These are phyloP conservation scores for Brassica cretica DNA, from an alignment of 345 rosid genomes.

Conservation along the genomic window DNA sequence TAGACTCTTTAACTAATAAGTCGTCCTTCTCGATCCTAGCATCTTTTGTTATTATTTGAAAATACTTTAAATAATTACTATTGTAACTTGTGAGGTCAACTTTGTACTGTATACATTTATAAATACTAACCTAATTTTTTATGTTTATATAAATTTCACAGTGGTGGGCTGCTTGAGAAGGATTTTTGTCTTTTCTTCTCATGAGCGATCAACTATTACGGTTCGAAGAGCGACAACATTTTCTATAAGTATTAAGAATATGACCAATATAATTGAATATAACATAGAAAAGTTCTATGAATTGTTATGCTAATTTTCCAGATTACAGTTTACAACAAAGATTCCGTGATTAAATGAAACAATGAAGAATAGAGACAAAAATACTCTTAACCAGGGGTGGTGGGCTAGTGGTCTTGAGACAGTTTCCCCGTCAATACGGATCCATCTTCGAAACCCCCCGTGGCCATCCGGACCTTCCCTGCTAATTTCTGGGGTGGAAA, in stretches of 20 bases:
- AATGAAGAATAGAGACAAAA: not conserved
- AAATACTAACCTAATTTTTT: not conserved
- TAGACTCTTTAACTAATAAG: not conserved
- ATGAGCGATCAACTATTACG: constrained; percentile 17
- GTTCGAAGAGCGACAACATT: constrained; percentile 21
- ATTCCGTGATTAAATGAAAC: constrained; percentile 5
- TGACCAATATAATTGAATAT: not conserved
- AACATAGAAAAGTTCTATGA: constrained; percentile 17
- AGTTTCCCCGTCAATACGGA: too few species aligned
- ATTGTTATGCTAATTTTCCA: not conserved
- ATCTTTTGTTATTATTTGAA: not conserved
- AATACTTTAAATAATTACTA: not conserved
- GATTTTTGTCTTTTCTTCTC: constrained; percentile 24
- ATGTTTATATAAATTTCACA: constrained; percentile 2
- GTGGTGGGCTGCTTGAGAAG: constrained; percentile 25
- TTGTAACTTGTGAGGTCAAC: constrained; percentile 32
- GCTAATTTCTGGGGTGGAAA: too few species aligned
- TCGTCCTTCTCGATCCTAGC: not conserved
- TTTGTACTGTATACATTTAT: constrained; percentile 19
- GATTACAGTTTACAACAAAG: not conserved
- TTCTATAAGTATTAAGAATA: not conserved
- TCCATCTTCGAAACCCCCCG: too few species aligned
- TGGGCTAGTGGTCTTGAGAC: too few species aligned
- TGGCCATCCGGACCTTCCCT: too few species aligned
- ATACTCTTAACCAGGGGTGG: not conserved